These are phyloP conservation scores for Dunaliella salina DNA, from an alignment of 163 green algal species.

Conservation along the genomic window DNA sequence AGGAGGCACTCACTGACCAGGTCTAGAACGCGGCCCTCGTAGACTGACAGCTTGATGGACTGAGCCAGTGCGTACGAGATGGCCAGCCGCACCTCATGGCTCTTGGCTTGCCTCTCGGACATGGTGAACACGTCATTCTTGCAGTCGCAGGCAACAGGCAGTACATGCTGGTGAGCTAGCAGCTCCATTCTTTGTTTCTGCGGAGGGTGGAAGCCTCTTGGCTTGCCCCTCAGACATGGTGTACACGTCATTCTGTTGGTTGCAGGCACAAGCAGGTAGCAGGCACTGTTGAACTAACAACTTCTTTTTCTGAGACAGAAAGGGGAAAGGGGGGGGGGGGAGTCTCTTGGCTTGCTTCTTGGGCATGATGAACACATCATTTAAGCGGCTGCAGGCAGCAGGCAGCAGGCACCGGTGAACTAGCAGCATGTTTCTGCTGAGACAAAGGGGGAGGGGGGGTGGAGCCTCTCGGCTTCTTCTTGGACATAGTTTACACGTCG, in stretches of 20 bases:
- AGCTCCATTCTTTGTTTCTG: neutral
- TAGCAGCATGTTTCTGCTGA: no score
- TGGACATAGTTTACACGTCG: no score
- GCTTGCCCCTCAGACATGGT: neutral
- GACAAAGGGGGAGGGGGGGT: no score
- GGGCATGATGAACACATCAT: no score
- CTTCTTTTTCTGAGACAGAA: no score
- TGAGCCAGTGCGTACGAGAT: constrained; percentile 60
- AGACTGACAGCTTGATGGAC: constrained; percentile 53
- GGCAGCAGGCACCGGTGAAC: no score
- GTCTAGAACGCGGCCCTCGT: constrained; percentile 38
- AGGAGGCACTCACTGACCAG: no score
- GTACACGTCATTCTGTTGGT: constrained; percentile 10
- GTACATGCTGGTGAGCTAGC: neutral
- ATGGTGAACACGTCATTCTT: constrained; percentile 51
- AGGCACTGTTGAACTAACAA: no score
- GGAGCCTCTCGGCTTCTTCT: no score
- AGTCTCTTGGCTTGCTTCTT: no score
- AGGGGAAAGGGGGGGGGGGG: no score
- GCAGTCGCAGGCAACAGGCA: constrained; percentile 1
- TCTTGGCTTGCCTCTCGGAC: constrained; percentile 36
- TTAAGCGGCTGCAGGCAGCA: no score
- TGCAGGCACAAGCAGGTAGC: constrained; percentile 14
- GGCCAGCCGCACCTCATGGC: constrained; percentile 46
- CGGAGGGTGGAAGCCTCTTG: neutral